phyloP scores from a whole-genome alignment of 225 moss, liverwort and hornwort species.

The Bryoerythrophyllum caledonicum region DNA sequence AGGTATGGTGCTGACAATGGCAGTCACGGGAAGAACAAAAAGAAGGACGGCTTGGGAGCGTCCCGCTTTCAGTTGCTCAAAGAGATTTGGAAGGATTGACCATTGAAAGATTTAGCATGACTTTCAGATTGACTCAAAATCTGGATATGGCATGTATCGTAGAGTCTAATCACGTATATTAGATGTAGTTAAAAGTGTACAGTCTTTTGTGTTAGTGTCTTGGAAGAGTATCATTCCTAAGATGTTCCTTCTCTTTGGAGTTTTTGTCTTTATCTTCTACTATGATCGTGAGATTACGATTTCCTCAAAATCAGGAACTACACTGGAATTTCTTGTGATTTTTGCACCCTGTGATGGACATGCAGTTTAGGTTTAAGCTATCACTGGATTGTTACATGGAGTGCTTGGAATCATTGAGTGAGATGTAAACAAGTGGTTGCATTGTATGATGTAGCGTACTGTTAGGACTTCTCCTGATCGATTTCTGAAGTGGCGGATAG shows the following conservation, averaged over 20 bases:
- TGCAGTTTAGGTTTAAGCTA: background rate
- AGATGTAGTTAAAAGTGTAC: slow-evolving; percentile 10
- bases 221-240: background rate
- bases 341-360: background rate
- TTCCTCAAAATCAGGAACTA: slow-evolving; percentile 6
- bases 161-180: background rate
- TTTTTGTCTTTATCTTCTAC: background rate
- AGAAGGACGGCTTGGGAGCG: slow-evolving; percentile 37
- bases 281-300: slow-evolving; percentile 1
- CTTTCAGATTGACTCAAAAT: slow-evolving; percentile 2
- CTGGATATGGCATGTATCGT: slow-evolving; percentile 9
- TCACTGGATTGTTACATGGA: no score
- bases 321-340: background rate
- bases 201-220: background rate
- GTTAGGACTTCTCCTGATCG: background rate
- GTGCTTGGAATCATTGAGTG: background rate
- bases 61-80: slow-evolving; percentile 65
- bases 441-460: background rate
- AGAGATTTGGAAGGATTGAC: slow-evolving; percentile 26
- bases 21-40: slow-evolving; percentile 44
- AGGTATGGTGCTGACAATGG: slow-evolving; percentile 34
- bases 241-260: background rate
- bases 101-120: background rate
- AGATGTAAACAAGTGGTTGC: background rate
- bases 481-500: background rate